Evolutionary conservation across 2,329 filamentous ascomycete genomes (phyloP).

Genomic region (Fusarium secorum): DNA sequence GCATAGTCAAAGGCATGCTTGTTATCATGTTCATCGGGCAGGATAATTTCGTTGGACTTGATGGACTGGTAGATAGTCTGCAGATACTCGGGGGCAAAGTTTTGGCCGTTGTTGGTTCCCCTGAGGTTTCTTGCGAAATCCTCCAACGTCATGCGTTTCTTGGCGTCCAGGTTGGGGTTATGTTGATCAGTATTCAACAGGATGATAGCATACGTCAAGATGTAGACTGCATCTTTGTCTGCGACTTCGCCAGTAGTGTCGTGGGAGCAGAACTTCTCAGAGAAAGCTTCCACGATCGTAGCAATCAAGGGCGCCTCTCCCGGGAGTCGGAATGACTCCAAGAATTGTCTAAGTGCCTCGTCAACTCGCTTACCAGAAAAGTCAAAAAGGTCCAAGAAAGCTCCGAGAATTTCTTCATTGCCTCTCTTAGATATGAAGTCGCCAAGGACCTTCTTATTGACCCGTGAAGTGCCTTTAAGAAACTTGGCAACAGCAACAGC

Average conservation of each 20-base stretch:
- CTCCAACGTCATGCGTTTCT: slow-evolving; percentile 82
- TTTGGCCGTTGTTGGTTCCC: slow-evolving; percentile 83
- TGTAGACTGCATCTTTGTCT: slow-evolving; percentile 86
- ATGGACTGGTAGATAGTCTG: slow-evolving; percentile 91
- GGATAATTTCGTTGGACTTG: slow-evolving; percentile 90
- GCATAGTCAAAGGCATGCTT: slow-evolving; percentile 96
- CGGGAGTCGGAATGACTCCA: slow-evolving; percentile 91
- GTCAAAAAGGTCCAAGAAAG: slow-evolving; percentile 87
- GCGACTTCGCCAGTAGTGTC: slow-evolving; percentile 77
- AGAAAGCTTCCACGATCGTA: slow-evolving; percentile 86
- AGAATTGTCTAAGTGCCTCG: slow-evolving; percentile 84
- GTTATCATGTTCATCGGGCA: slow-evolving; percentile 97
- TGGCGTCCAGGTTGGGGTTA: slow-evolving; percentile 83
- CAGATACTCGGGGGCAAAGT: slow-evolving; percentile 86
- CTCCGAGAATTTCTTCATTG: slow-evolving; percentile 84
- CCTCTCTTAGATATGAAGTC: slow-evolving; percentile 92
- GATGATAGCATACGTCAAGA: slow-evolving; percentile 95
- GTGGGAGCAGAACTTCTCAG: slow-evolving; percentile 80
- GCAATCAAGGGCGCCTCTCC: slow-evolving; percentile 94
- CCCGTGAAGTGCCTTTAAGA: slow-evolving; percentile 82
- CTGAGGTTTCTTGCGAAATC: slow-evolving; percentile 91
- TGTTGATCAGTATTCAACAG: slow-evolving; percentile 98
- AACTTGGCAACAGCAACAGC: slow-evolving; percentile 85
- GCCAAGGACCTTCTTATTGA: slow-evolving; percentile 90
- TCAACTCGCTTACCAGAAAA: slow-evolving; percentile 88